Evolutionary conservation across 768 basidiomycete genomes (phyloP).

Genomic region (Mycena polygramma): DNA sequence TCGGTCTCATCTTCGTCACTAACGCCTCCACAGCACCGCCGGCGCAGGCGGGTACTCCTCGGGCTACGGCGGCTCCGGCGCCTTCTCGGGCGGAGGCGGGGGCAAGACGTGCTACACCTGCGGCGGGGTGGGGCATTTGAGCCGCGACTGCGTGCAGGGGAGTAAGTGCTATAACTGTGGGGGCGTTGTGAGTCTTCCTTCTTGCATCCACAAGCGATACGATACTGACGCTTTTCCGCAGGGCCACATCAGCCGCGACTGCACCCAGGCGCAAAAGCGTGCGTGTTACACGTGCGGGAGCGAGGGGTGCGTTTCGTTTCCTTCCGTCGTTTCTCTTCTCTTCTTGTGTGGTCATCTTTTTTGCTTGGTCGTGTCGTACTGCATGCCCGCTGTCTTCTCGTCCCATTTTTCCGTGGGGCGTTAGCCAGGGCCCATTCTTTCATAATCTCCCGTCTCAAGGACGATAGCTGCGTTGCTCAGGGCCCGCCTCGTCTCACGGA

Average conservation of each 20-base stretch:
- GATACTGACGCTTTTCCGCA: no score
- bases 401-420: no score
- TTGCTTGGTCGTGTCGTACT: no score
- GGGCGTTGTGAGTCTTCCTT: slow-evolving; percentile 75
- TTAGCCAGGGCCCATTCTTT: no score
- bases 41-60: not conserved
- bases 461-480: no score
- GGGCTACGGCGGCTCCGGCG: slow-evolving; percentile 16
- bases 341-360: no score
- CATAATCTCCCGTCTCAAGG: not conserved
- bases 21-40: not conserved
- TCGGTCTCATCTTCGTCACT: no score
- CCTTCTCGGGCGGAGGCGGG: slow-evolving; percentile 43
- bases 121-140: slow-evolving; percentile 89
- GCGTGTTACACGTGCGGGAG: slow-evolving; percentile 88
- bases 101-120: slow-evolving; percentile 75
- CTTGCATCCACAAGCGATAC: no score
- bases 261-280: slow-evolving; percentile 84
- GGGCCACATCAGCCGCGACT: slow-evolving; percentile 91
- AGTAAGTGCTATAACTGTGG: slow-evolving; percentile 93
- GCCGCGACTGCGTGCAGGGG: slow-evolving; percentile 88
- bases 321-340: not conserved
- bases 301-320: slow-evolving; percentile 70
- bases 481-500: no score
- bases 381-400: not conserved